phyloP scores from a whole-genome alignment of 768 basidiomycete genomes.

The Hydnum rufescens region DNA sequence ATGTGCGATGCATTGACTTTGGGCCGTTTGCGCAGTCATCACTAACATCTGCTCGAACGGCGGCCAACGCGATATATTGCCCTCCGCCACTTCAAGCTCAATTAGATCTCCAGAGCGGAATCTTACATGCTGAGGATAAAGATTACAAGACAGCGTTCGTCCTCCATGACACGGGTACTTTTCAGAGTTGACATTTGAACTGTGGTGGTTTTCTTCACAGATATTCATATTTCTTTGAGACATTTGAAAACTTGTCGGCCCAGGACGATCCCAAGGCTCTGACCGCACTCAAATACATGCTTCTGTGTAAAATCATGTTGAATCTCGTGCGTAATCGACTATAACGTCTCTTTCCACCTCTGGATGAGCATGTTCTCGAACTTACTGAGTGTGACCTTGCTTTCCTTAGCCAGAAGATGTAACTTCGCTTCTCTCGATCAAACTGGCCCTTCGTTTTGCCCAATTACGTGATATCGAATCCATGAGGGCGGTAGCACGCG shows the following conservation, averaged over 20 bases:
- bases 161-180: background rate
- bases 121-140: constrained; percentile 91
- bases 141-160: constrained; percentile 72
- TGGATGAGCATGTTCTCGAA: background rate
- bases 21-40: constrained; percentile 34
- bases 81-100: constrained; percentile 42
- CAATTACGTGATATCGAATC: constrained; percentile 80
- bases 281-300: constrained; percentile 89
- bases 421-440: constrained; percentile 63
- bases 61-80: constrained; percentile 91
- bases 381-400: too few species aligned
- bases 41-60: constrained; percentile 75
- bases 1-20: background rate
- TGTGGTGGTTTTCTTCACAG: background rate
- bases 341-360: background rate
- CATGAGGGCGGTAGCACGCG: constrained; percentile 86
- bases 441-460: constrained; percentile 74
- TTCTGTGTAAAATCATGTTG: constrained; percentile 95
- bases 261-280: constrained; percentile 63
- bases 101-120: constrained; percentile 47
- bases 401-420: constrained; percentile 94
- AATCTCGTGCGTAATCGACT: constrained; percentile 45
- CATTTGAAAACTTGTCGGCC: constrained; percentile 71
- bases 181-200: background rate
- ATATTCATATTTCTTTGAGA: constrained; percentile 94